Base-by-base conservation (phyloP, 2,329 filamentous ascomycete genomes). In the Diaporthe ampelina region DNA sequence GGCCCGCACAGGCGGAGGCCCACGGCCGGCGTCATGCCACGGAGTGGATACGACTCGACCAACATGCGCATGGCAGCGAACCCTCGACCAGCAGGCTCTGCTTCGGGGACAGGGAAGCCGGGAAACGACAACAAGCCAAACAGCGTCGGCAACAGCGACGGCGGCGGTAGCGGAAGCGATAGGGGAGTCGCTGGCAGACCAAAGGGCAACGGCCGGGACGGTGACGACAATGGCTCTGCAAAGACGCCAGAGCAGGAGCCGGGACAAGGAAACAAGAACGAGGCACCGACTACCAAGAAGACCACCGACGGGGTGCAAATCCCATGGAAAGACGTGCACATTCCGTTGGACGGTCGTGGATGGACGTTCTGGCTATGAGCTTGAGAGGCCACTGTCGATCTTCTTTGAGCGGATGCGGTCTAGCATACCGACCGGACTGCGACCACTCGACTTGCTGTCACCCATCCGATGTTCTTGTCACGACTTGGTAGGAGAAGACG, bases 351-450 rank as follows among this genome's bases (percentile, higher is more conserved):
- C 26, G 74, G 72, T n/a, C 58, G 67, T 3, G 74, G 72, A 3
- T 74, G 74, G 74, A 74, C 74, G 2, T 75, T 74, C 29, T 75
- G 74, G 72, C 37, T 73, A n/a, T 75, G 59, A 52, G n/a, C n/a
- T 13, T 9, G 48, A 13, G n/a, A 75, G 29, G 21, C n/a, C 21
- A 17, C 4, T 54, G 13, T 10, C 43, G 11, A 11, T 17, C 24
- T 50, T 48, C 19, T 29, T 19, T 13, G n/a, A 6, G 17, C 4
- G 21, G 17, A 40, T 5, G 19, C 26, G 9, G 4, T 15, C 29
- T 32, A 24, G 3, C 43, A 24, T 10, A 26, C 19, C 43, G 11
- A 26, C 40, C 40, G 40, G 26, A 43, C n/a, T 29, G 4, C 24
- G 59, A n/a, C 11, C 32, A 11, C 19, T 35, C 24, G 45, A n/a